Percentiles rank a stretch among this genome's conserved stretches.
phyloP scores from a whole-genome alignment of 805 yeast species.

The Monosporozyma yasuniensis region DNA sequence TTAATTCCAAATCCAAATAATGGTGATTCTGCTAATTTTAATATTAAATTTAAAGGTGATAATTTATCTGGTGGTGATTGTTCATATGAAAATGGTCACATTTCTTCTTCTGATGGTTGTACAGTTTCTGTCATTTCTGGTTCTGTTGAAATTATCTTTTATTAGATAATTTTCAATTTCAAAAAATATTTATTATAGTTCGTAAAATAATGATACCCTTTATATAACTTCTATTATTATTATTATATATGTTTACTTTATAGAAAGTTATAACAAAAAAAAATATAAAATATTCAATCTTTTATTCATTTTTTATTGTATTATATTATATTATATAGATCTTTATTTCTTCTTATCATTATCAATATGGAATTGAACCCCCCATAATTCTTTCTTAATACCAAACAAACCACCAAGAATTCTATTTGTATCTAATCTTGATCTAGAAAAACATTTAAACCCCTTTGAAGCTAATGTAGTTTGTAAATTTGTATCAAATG shows the following conservation, averaged over 20 bases:
- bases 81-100: conserved; percentile 67
- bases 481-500: conserved; percentile 40
- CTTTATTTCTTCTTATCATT: neutral
- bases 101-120: conserved; percentile 68
- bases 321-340: neutral
- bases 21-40: conserved; percentile 54
- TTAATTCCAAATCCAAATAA: conserved; percentile 95
- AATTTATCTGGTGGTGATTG: conserved; percentile 70
- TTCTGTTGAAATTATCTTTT: conserved; percentile 52
- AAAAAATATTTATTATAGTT: neutral
- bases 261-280: neutral
- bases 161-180: too few species aligned
- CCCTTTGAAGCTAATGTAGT: conserved; percentile 34
- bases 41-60: conserved; percentile 69
- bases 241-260: too few species aligned
- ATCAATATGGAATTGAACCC: conserved; percentile 31
- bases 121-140: conserved; percentile 59
- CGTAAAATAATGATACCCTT: neutral
- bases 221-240: neutral
- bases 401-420: conserved; percentile 27
- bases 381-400: conserved; percentile 27
- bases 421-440: conserved; percentile 22
- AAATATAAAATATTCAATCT: too few species aligned
- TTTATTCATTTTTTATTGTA: neutral
- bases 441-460: conserved; percentile 33